Evolutionary conservation across 73 alveolate genomes (phyloP).

Genomic region (Paramecium sexaurelia): DNA sequence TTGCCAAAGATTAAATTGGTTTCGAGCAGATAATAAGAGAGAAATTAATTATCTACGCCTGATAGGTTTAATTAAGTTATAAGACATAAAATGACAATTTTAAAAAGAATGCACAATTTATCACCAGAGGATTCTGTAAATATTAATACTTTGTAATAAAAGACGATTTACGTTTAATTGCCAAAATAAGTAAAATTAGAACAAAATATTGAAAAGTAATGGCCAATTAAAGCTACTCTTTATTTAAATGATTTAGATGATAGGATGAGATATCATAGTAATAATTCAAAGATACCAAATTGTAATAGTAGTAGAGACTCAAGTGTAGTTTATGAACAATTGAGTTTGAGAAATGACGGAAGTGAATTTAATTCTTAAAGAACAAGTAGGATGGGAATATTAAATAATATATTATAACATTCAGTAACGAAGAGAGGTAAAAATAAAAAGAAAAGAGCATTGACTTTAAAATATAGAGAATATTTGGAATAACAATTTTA

Average conservation of each 20-base stretch:
- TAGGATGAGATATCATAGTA: not conserved
- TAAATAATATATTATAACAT: not conserved
- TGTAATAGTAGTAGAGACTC: not conserved
- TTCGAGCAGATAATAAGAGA: not conserved
- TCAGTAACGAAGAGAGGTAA: not conserved
- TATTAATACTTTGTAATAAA: not conserved
- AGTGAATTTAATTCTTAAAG: not conserved
- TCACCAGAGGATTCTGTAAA: not conserved
- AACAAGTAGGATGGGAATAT: not conserved
- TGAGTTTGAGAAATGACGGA: not conserved
- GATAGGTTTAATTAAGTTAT: not conserved
- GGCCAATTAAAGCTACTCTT: conserved; percentile 39
- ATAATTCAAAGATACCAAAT: not conserved
- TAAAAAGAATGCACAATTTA: not conserved
- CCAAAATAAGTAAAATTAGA: conserved; percentile 4
- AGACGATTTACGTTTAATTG: not conserved
- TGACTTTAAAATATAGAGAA: not conserved
- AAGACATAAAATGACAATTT: not conserved
- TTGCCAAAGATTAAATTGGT: conserved; percentile 3
- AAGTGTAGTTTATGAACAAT: not conserved
- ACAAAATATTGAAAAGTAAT: not conserved
- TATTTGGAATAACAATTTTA: not conserved
- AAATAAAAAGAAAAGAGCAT: conserved; percentile 7
- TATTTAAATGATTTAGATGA: conserved; percentile 52
- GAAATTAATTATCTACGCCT: conserved; percentile 26